Percentiles rank a stretch among this genome's conserved stretches.
These are phyloP conservation scores for Debaryomyces psychrophilus DNA, from an alignment of 1,139 yeast species.

Conservation along the genomic window DNA sequence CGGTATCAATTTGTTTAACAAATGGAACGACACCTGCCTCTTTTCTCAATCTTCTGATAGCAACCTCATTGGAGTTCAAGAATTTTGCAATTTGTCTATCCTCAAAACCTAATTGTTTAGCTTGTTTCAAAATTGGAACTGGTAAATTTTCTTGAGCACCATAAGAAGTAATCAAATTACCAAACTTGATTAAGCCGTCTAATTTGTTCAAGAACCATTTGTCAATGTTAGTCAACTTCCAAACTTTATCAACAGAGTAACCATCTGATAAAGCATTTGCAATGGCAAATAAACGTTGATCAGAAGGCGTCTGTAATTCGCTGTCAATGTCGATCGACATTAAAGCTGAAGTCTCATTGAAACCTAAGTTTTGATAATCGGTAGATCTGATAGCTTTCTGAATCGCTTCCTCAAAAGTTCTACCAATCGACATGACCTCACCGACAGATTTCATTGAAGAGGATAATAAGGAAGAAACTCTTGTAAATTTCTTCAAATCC, in stretches of 20 bases:
- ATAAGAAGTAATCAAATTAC: slow-evolving; percentile 60
- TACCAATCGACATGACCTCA: slow-evolving; percentile 97
- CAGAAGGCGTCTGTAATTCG: slow-evolving; percentile 94
- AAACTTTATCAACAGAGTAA: slow-evolving; percentile 88
- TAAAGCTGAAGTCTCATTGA: slow-evolving; percentile 82
- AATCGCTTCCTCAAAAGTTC: slow-evolving; percentile 97
- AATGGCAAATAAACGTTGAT: slow-evolving; percentile 93
- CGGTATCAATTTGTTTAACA: slow-evolving; percentile 97
- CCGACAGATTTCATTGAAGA: slow-evolving; percentile 99
- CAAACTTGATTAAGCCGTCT: slow-evolving; percentile 69
- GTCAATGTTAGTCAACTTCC: slow-evolving; percentile 92
- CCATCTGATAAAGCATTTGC: slow-evolving; percentile 89
- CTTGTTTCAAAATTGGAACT: slow-evolving; percentile 65
- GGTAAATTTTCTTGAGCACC: slow-evolving; percentile 67
- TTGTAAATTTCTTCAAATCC: slow-evolving; percentile 95
- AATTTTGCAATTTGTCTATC: slow-evolving; percentile 96
- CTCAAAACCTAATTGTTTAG: slow-evolving; percentile 96
- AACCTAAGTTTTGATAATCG: slow-evolving; percentile 93
- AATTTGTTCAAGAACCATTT: slow-evolving; percentile 96
- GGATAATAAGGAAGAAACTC: slow-evolving; percentile 85
- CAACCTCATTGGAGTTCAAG: slow-evolving; percentile 88
- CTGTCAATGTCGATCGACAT: slow-evolving; percentile 89
- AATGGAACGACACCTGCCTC: slow-evolving; percentile 89
- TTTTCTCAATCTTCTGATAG: slow-evolving; percentile 87
- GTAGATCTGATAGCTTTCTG: slow-evolving; percentile 98